These are phyloP conservation scores for Leucosporidium creatinivorum DNA, from an alignment of 768 basidiomycete genomes.

Conservation along the genomic window DNA sequence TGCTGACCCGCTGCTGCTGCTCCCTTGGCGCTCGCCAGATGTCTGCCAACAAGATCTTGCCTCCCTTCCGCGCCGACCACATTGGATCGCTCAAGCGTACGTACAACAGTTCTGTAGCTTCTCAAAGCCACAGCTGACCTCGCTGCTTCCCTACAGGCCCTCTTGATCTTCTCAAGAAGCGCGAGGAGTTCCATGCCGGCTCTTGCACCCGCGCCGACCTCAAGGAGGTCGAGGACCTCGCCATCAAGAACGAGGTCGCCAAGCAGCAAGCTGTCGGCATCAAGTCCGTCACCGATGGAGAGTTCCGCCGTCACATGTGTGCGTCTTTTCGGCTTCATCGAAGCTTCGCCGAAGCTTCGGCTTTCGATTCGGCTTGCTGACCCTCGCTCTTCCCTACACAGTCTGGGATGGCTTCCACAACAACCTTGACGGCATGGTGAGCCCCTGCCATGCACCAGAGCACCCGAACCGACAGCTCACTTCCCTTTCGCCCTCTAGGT, in stretches of 20 bases:
- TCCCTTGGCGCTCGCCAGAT: no score
- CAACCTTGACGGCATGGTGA: constrained; percentile 56
- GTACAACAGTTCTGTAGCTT: not conserved
- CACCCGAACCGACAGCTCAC: no score
- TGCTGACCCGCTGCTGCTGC: no score
- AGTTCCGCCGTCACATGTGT: constrained; percentile 32
- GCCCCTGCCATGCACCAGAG: no score
- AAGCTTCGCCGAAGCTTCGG: no score
- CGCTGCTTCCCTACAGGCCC: constrained; percentile 23
- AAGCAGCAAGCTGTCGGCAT: constrained; percentile 23
- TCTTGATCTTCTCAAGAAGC: constrained; percentile 30
- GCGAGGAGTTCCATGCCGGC: constrained; percentile 29
- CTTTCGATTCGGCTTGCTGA: no score
- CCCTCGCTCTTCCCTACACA: no score
- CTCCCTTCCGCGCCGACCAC: constrained; percentile 37
- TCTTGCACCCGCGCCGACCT: constrained; percentile 30
- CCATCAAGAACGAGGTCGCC: constrained; percentile 30
- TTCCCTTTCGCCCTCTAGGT: no score
- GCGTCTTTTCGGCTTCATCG: no score
- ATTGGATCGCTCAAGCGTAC: constrained; percentile 36
- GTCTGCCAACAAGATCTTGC: not conserved
- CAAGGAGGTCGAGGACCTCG: constrained; percentile 33
- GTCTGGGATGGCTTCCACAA: constrained; percentile 59
- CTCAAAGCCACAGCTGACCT: no score
- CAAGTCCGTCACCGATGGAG: constrained; percentile 36